Conservation (phyloP, 208 protist species). For the Polymyxa betae region DNA sequence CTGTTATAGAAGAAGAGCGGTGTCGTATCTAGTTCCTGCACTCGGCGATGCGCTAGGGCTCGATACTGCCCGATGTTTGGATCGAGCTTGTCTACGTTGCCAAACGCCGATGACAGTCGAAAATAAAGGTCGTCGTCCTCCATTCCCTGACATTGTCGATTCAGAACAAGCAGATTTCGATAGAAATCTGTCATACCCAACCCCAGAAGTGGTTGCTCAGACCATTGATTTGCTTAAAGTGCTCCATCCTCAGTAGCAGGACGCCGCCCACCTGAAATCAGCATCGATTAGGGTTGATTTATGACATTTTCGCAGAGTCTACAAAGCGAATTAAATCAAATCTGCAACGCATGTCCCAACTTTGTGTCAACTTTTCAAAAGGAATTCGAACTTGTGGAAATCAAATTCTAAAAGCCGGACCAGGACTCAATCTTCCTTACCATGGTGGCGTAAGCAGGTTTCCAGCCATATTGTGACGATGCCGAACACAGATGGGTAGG, state of each 20-base stretch:
- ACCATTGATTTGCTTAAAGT: slow-evolving; percentile 10
- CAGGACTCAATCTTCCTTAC: too few relatives aligned
- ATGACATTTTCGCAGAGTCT: not conserved
- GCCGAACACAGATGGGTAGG: not conserved
- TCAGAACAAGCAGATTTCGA: not conserved
- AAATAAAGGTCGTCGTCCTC: slow-evolving; percentile 38
- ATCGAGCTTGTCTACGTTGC: not conserved
- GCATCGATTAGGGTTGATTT: not conserved
- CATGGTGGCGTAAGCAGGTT: slow-evolving; percentile 35
- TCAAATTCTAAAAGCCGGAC: too few relatives aligned
- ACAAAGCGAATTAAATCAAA: too few relatives aligned
- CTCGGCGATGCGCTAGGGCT: not conserved
- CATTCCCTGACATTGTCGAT: slow-evolving; percentile 12
- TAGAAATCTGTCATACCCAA: not conserved
- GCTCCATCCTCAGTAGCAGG: not conserved
- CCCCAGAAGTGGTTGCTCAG: slow-evolving; percentile 35
- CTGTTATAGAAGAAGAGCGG: slow-evolving; percentile 29
- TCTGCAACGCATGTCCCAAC: too few relatives aligned
- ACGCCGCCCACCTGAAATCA: not conserved
- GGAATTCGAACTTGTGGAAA: too few relatives aligned
- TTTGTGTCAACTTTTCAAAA: too few relatives aligned
- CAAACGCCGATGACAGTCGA: not conserved
- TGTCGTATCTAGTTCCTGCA: slow-evolving; percentile 12
- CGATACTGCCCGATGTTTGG: slow-evolving; percentile 25
- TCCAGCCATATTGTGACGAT: slow-evolving; percentile 45